These are phyloP conservation scores for Candida dubliniensis DNA, from an alignment of 1,139 yeast species.

Conservation along the genomic window DNA sequence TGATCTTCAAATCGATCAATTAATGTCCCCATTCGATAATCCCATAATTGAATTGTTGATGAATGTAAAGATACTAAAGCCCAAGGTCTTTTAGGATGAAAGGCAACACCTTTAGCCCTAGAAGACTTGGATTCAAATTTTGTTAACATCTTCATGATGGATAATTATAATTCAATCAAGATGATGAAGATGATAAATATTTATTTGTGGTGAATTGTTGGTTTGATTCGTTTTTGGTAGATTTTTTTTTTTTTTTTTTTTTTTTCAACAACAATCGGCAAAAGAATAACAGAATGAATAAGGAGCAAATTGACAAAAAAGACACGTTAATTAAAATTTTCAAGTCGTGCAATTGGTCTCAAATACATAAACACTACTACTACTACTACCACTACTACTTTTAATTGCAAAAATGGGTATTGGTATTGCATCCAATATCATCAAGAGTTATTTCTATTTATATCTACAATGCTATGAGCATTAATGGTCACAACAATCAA, in stretches of 20 bases:
- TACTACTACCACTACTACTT: too few species aligned
- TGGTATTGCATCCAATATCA: too few species aligned
- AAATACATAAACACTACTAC: too few species aligned
- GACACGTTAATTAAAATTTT: conserved; percentile 2
- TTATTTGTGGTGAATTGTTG: background rate
- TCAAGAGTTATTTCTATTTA: too few species aligned
- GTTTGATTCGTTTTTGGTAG: background rate
- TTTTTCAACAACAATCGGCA: too few species aligned
- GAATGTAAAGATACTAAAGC: conserved; percentile 91
- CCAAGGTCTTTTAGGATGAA: conserved; percentile 98
- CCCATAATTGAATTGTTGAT: conserved; percentile 97
- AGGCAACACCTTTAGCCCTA: conserved; percentile 97
- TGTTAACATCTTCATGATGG: conserved; percentile 90
- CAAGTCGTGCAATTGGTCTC: too few species aligned
- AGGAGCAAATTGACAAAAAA: too few species aligned
- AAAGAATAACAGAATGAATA: too few species aligned
- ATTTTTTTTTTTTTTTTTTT: background rate
- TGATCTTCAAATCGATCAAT: conserved; percentile 97
- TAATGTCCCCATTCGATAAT: conserved; percentile 97
- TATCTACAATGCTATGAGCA: too few species aligned
- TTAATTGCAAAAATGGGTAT: too few species aligned
- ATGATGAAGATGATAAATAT: background rate
- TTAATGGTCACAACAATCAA: too few species aligned
- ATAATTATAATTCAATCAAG: background rate
- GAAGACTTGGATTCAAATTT: conserved; percentile 98